phyloP scores from a whole-genome alignment of 2,329 filamentous ascomycete species.

The Epichloe aotearoae region DNA sequence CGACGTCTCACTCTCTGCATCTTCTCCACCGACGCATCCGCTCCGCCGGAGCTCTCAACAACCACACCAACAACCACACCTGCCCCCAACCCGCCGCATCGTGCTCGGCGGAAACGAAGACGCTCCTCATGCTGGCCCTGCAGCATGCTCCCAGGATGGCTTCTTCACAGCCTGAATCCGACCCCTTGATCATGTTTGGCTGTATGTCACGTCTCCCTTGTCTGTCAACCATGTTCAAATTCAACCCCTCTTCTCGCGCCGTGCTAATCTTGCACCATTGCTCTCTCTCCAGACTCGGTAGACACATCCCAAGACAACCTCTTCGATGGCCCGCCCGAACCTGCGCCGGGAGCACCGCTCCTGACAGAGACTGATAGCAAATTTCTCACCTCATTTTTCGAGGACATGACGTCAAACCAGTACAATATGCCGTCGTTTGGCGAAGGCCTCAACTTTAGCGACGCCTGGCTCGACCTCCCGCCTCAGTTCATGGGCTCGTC shows the following conservation, averaged over 20 bases:
- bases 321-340: constrained; percentile 41
- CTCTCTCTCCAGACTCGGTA: constrained; percentile 26
- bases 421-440: constrained; percentile 36
- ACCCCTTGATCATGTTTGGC: constrained; percentile 49
- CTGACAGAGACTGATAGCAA: constrained; percentile 49
- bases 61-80: background rate
- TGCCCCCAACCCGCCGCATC: background rate
- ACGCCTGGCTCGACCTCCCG: constrained; percentile 45
- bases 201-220: constrained; percentile 36
- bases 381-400: constrained; percentile 44
- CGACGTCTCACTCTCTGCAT: background rate
- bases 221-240: background rate
- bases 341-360: constrained; percentile 50
- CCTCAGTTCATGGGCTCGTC: constrained; percentile 53
- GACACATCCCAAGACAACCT: constrained; percentile 31
- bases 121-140: constrained; percentile 43
- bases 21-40: background rate
- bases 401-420: constrained; percentile 37
- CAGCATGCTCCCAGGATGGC: constrained; percentile 42
- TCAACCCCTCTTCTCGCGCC: background rate
- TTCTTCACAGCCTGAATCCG: constrained; percentile 40
- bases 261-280: constrained; percentile 7
- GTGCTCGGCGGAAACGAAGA: constrained; percentile 13
- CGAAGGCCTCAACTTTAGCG: constrained; percentile 36
- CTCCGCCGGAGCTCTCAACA: background rate